Percentiles rank a stretch among this genome's conserved stretches.
Conservation (phyloP, 306 rosid genomes). For the Cyclanthera cordifolia region DNA sequence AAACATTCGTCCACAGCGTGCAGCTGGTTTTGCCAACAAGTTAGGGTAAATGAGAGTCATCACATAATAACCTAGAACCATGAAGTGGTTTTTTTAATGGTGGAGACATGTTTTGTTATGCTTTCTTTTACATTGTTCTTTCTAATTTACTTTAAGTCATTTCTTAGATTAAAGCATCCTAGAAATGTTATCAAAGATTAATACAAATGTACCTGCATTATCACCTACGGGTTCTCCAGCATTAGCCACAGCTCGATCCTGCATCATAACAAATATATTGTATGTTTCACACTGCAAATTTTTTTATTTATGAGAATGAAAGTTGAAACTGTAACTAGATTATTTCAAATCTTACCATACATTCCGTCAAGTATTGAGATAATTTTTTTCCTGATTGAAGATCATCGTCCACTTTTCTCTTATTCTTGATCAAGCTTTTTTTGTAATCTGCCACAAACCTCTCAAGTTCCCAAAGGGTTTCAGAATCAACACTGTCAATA, state of each 20-base stretch:
- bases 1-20: neutral
- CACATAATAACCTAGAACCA: neutral
- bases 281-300: neutral
- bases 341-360: neutral
- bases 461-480: constrained; percentile 93
- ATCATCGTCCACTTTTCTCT: constrained; percentile 52
- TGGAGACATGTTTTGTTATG: neutral
- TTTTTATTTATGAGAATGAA: neutral
- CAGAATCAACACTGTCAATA: constrained; percentile 68
- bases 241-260: constrained; percentile 28
- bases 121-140: neutral
- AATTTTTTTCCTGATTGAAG: constrained; percentile 32
- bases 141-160: neutral
- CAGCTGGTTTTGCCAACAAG: neutral
- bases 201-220: constrained; percentile 32
- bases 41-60: neutral
- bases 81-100: neutral
- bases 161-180: neutral
- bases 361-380: neutral
- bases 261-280: constrained; percentile 7
- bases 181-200: neutral
- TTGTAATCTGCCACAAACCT: constrained; percentile 66
- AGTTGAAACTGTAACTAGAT: neutral
- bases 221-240: constrained; percentile 25
- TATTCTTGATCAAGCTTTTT: constrained; percentile 65